Evolutionary conservation across 1,284 basidiomycete species (phyloP).

Genomic region (Phylloboletellus chloephorus): DNA sequence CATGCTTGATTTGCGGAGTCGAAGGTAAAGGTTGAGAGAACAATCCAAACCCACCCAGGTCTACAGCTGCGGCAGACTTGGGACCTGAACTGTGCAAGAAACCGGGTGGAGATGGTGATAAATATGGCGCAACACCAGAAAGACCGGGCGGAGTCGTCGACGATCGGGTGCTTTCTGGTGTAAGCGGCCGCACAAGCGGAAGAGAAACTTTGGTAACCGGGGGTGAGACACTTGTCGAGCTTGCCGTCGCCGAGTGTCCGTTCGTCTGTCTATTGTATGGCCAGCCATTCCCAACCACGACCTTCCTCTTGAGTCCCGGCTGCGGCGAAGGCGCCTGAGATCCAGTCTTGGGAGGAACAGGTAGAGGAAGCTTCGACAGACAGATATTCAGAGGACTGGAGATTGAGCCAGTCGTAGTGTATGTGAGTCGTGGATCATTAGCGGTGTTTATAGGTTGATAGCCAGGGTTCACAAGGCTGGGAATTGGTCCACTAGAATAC

Average conservation of each 20-base stretch:
- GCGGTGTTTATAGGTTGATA: constrained; percentile 31
- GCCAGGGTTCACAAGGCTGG: constrained; percentile 13
- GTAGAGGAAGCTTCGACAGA: constrained; percentile 33
- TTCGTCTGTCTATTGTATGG: constrained; percentile 28
- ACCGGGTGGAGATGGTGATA: constrained; percentile 36
- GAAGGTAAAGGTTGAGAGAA: constrained; percentile 18
- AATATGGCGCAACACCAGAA: constrained; percentile 33
- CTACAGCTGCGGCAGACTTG: constrained; percentile 14
- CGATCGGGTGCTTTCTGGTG: constrained; percentile 32
- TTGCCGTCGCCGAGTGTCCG: constrained; percentile 13
- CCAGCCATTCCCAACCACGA: constrained; percentile 35
- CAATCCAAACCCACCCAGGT: constrained; percentile 17
- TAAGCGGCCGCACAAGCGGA: constrained; percentile 20
- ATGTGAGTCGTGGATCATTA: constrained; percentile 36
- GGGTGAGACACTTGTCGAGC: constrained; percentile 16
- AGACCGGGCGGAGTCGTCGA: constrained; percentile 33
- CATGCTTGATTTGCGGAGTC: constrained; percentile 30
- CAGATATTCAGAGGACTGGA: constrained; percentile 49
- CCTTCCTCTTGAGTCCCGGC: constrained; percentile 18
- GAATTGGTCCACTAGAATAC: constrained; percentile 8
- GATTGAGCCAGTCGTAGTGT: constrained; percentile 37
- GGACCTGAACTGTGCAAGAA: constrained; percentile 30
- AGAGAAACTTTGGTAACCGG: constrained; percentile 10
- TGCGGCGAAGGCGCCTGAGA: constrained; percentile 14
- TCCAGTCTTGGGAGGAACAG: constrained; percentile 6